A percentile compares a stretch with the other conserved stretches of the same genome.
phyloP scores from a whole-genome alignment of 257 asterid genomes.

The Nicotiana otophora region DNA sequence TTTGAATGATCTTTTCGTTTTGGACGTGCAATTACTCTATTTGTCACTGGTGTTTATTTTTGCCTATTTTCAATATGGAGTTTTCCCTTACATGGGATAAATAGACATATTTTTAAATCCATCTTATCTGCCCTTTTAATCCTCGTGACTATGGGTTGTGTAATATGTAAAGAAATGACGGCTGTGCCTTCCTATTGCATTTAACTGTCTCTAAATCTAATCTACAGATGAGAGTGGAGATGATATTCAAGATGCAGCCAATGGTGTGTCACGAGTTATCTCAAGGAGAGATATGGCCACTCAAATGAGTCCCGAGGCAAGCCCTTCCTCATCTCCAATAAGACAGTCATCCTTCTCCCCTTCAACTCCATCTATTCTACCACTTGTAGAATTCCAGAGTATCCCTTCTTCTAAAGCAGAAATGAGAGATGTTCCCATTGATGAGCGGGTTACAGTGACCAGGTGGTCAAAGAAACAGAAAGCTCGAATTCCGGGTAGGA shows the following conservation, averaged over 20 bases:
- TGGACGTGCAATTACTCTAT: neutral
- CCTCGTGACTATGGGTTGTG: neutral
- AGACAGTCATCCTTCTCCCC: conserved; percentile 47
- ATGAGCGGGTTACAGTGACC: conserved; percentile 76
- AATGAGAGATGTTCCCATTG: conserved; percentile 71
- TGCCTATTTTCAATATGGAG: neutral
- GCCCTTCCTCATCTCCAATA: conserved; percentile 51
- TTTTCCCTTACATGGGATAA: neutral
- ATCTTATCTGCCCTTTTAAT: neutral
- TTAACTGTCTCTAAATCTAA: neutral
- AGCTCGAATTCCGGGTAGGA: conserved; percentile 33
- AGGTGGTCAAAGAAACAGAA: conserved; percentile 81
- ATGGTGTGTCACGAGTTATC: conserved; percentile 43
- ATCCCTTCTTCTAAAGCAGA: conserved; percentile 46
- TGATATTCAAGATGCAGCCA: conserved; percentile 27
- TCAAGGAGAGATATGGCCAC: conserved; percentile 96
- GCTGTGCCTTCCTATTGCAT: neutral
- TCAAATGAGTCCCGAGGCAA: conserved; percentile 90
- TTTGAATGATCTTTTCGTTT: neutral
- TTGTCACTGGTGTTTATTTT: neutral
- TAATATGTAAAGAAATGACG: neutral
- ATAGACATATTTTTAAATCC: neutral
- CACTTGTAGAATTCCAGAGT: conserved; percentile 47
- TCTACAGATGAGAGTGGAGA: conserved; percentile 13
- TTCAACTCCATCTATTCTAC: conserved; percentile 50